A percentile compares a stretch with the other conserved stretches of the same genome.
phyloP scores from a whole-genome alignment of 768 basidiomycete genomes.

The Solioccasus polychromus region DNA sequence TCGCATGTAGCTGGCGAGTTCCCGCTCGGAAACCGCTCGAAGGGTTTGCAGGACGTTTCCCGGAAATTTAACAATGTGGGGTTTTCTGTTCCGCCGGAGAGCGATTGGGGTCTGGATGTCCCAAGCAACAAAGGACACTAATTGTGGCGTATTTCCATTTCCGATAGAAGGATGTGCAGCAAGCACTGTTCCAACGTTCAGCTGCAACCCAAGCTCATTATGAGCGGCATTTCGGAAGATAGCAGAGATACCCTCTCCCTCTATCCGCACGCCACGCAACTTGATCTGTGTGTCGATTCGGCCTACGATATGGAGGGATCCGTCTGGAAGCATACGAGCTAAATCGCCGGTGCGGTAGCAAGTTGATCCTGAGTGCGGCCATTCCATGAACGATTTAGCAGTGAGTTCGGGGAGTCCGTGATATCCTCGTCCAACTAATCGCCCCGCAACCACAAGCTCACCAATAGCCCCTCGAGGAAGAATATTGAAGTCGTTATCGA shows the following conservation, averaged over 20 bases:
- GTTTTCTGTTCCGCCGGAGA: constrained; percentile 35
- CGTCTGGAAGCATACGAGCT: constrained; percentile 49
- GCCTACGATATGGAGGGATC: constrained; percentile 47
- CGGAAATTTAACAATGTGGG: constrained; percentile 28
- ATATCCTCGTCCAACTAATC: constrained; percentile 50
- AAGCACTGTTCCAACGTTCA: constrained; percentile 43
- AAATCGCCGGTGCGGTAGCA: constrained; percentile 52
- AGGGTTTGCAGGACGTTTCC: constrained; percentile 29
- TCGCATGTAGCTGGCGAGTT: constrained; percentile 50
- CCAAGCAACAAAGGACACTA: constrained; percentile 47
- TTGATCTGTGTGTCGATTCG: constrained; percentile 53
- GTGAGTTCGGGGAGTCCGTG: constrained; percentile 44
- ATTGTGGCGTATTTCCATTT: constrained; percentile 32
- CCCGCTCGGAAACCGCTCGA: constrained; percentile 34
- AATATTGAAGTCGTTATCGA: constrained; percentile 40
- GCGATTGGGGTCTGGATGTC: constrained; percentile 34
- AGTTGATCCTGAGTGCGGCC: constrained; percentile 39
- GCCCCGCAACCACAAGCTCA: constrained; percentile 50
- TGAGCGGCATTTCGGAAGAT: constrained; percentile 30
- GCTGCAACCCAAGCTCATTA: constrained; percentile 15
- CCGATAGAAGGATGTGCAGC: constrained; percentile 43
- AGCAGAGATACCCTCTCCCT: constrained; percentile 49
- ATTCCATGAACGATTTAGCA: constrained; percentile 44
- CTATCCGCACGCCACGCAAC: constrained; percentile 52
- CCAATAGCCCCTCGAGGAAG: constrained; percentile 44